These are phyloP conservation scores for Yarrowia deformans DNA, from an alignment of 805 yeast species.

Conservation along the genomic window DNA sequence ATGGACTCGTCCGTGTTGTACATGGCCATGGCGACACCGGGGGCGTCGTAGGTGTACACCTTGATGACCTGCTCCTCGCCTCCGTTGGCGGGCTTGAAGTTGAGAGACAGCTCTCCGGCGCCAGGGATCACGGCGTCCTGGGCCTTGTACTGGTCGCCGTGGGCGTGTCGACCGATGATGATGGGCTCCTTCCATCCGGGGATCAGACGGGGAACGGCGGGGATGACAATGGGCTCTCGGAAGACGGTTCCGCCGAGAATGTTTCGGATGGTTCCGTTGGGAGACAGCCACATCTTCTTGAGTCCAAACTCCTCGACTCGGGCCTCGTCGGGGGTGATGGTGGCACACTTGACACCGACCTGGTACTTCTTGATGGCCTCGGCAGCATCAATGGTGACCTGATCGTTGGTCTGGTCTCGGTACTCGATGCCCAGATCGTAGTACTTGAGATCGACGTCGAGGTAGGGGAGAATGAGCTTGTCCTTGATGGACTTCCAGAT, in stretches of 20 bases:
- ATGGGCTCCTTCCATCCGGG: conserved; percentile 96
- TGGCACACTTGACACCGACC: conserved; percentile 97
- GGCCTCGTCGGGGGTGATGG: conserved; percentile 94
- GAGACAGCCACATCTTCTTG: conserved; percentile 97
- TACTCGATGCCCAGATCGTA: conserved; percentile 87
- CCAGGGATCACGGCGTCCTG: conserved; percentile 81
- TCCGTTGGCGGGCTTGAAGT: conserved; percentile 74
- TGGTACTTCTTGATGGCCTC: conserved; percentile 85
- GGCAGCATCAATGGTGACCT: conserved; percentile 90
- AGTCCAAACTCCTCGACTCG: conserved; percentile 89
- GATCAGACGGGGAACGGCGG: conserved; percentile 83
- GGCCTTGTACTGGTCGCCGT: conserved; percentile 96
- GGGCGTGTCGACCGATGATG: conserved; percentile 96
- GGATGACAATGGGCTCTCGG: conserved; percentile 94
- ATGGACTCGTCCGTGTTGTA: conserved; percentile 95
- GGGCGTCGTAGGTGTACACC: conserved; percentile 73
- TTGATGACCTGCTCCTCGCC: conserved; percentile 59
- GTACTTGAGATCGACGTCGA: conserved; percentile 87
- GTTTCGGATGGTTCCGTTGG: conserved; percentile 96
- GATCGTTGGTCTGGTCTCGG: conserved; percentile 87
- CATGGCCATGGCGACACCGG: conserved; percentile 90
- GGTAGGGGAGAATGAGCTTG: conserved; percentile 80
- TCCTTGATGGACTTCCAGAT: conserved; percentile 93
- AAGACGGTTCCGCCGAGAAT: conserved; percentile 95
- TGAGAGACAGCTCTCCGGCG: conserved; percentile 80